A percentile compares a stretch with the other conserved stretches of the same genome.
phyloP scores from a whole-genome alignment of 257 asterid species.

The Nicotiana obtusifolia region DNA sequence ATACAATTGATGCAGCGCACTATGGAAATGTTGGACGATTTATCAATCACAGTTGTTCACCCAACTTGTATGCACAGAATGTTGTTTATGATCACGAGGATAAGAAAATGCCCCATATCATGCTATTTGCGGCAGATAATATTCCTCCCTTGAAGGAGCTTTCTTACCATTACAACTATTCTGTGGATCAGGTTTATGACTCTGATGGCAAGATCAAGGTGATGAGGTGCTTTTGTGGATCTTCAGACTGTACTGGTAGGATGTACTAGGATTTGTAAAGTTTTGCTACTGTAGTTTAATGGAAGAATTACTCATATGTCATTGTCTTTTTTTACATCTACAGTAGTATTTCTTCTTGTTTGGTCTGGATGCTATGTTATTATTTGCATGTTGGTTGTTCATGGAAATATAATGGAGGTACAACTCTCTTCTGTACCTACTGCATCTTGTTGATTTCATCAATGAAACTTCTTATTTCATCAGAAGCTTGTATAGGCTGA shows the following conservation, averaged over 20 bases:
- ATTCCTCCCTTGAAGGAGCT: constrained; percentile 81
- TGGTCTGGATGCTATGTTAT: neutral
- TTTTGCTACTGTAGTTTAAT: neutral
- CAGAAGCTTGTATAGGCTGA: neutral
- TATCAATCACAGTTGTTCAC: constrained; percentile 82
- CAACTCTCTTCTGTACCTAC: too few species aligned
- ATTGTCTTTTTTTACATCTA: neutral
- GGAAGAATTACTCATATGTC: neutral
- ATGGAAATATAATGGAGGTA: neutral
- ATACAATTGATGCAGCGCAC: constrained; percentile 65
- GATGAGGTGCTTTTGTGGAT: constrained; percentile 71
- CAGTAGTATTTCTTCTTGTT: neutral
- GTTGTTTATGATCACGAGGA: constrained; percentile 68
- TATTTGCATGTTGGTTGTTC: neutral
- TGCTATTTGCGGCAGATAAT: constrained; percentile 76
- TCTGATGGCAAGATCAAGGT: constrained; percentile 58
- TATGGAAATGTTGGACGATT: constrained; percentile 80
- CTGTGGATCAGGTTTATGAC: constrained; percentile 47
- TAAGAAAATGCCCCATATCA: constrained; percentile 70
- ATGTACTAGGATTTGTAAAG: constrained; percentile 40
- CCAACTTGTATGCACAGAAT: constrained; percentile 79
- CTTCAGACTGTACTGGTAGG: constrained; percentile 65
- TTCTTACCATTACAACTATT: constrained; percentile 66
- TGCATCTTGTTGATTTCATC: too few species aligned
- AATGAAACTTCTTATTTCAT: too few species aligned